Evolutionary conservation across 2,329 filamentous ascomycete genomes (phyloP), one percentile per base, ranked within the genome.

Genomic region (Cytospora paraplurivora): DNA sequence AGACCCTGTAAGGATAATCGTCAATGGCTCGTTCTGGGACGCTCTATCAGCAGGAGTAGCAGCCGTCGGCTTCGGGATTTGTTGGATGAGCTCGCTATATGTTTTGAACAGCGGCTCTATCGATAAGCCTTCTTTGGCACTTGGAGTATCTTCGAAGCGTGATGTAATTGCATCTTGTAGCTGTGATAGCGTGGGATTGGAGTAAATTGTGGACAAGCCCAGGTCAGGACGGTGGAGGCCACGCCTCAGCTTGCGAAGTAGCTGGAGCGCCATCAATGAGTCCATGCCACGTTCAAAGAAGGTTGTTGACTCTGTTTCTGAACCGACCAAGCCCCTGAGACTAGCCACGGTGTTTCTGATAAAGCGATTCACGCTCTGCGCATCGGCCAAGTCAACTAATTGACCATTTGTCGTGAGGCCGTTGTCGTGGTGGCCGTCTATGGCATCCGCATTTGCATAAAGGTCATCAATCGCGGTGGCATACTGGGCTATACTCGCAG

Each of bases 1-100:
- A 5, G 83, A 69, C 0, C 78, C 79, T 1, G 62, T 63, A 3
- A 63, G 55, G 7, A 63, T 17, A 4, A 38, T 21, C 4, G 56
- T 59, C 11, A 15, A 1, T 38, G 37, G 37, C 37, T 38, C 12
- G 37, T 15, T 38, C 37, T 38, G 37, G 37, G 37, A 38, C 37
- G 37, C 37, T 38, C 7, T 38, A 38, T 38, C 7, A 12, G 37
- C 11, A 38, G 37, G 37, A 38, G 37, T 3, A 38, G 4, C 2
- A 27, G 27, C 27, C 27, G 37, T 38, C 1, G 56, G 19, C 17
- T 35, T 49, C 13, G 15, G 7, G 17, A 58, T 58, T 19, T 58
- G 38, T 3, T n/a, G 4, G 17, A 58, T 49, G 15, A 58, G 56
- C 41, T 34, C 56, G 7, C 21, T 34, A 32, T 58, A 58, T 4